These are phyloP conservation scores for Juglanconis oblonga DNA, from an alignment of 2,329 filamentous ascomycete genomes.

Conservation along the genomic window DNA sequence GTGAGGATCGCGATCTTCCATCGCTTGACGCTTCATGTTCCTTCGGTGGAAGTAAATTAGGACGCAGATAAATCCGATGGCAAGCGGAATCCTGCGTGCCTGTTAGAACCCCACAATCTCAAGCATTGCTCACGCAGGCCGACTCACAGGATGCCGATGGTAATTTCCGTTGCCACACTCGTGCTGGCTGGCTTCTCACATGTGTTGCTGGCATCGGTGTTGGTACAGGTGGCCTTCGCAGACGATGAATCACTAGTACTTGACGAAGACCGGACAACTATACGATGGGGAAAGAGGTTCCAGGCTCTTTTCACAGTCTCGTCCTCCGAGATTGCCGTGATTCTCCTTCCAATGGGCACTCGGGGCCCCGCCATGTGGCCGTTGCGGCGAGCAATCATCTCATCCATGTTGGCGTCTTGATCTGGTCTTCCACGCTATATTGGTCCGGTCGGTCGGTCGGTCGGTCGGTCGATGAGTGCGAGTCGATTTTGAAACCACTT, in stretches of 20 bases:
- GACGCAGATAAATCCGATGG: slow-evolving; percentile 43
- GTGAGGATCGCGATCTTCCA: slow-evolving; percentile 81
- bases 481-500: not conserved
- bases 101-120: slow-evolving; percentile 19
- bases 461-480: not conserved
- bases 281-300: slow-evolving; percentile 18
- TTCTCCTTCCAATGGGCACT: slow-evolving; percentile 23
- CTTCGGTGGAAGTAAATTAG: slow-evolving; percentile 77
- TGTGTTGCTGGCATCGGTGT: slow-evolving; percentile 11
- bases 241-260: slow-evolving; percentile 17
- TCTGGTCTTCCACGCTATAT: not conserved
- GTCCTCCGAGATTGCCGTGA: slow-evolving; percentile 9
- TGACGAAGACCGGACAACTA: slow-evolving; percentile 21
- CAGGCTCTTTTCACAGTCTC: slow-evolving; percentile 2
- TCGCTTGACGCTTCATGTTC: slow-evolving; percentile 65
- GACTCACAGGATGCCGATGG: slow-evolving; percentile 16
- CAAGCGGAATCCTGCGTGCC: slow-evolving; percentile 67
- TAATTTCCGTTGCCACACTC: slow-evolving; percentile 9
- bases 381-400: slow-evolving; percentile 14
- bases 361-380: slow-evolving; percentile 26
- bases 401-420: slow-evolving; percentile 19
- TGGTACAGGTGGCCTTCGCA: slow-evolving; percentile 5
- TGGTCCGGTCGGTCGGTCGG: not conserved
- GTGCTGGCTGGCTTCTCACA: slow-evolving; percentile 17
- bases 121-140: not conserved